Base-by-base conservation (phyloP, 1,284 basidiomycete genomes). In the Rhodotorula mucilaginosa region DNA sequence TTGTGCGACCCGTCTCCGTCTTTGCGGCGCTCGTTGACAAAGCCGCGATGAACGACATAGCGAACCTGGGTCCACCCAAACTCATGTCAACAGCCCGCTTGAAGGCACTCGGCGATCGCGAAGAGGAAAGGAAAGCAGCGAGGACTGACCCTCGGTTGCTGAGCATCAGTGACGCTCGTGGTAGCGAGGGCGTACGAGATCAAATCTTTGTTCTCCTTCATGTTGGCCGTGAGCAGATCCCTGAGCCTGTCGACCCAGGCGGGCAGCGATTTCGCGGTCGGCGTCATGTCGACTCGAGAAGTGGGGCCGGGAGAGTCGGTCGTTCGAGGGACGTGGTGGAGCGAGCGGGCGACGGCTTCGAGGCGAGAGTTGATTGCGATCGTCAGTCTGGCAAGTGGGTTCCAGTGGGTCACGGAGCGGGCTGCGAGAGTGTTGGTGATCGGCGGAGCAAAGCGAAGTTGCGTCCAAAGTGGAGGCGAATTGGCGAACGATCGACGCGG, bases 11-110 rank as follows among this genome's bases (percentile, higher is more conserved):
- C 61, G 71, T 78, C 26, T 60, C 74, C 63, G 64, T 78, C 58
- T 76, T 80, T 60, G 31, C 74, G 56, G 23, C 79, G 75, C 70
- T 81, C 79, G 76, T 81, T 81, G 64, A 80, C 78, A 61, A 82
- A 81, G 1, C 81, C 81, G 23, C 81, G 79, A 71, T 82, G 81
- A 7, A 82, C 80, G 46, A 82, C 80, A 69, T 79, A 80, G 10
- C 80, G 73, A 1, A 77, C 77, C 54, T 77, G 79, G 21, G 10
- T 13, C 10, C 39, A 10, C 10, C 39, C 39, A 0, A 29, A 31
- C 26, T n/a, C 54, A 26, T 12, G 54, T 56, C 12, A 56, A 44
- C 10, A 10, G 12, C 39, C 39, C 39, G 39, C 39, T 44, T 13
- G 39, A 10, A 44, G 39, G 39, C 39, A 44, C 39, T 44, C 39